These are phyloP conservation scores for Pisolithus tinctorius DNA, from an alignment of 768 basidiomycete species.

Conservation along the genomic window DNA sequence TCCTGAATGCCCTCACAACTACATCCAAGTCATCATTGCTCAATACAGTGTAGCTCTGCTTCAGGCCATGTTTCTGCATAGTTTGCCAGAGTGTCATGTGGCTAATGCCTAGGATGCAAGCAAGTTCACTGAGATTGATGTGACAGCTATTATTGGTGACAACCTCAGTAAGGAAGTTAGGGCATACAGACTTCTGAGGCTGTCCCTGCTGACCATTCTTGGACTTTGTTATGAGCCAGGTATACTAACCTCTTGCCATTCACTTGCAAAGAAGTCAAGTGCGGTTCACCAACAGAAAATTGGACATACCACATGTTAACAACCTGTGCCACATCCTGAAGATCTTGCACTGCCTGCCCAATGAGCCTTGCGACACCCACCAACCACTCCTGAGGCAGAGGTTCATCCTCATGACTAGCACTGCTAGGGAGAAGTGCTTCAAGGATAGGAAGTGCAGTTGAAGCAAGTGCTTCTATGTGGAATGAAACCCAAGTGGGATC, in stretches of 20 bases:
- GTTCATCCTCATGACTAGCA: not conserved
- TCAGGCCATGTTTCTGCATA: slow-evolving; percentile 6
- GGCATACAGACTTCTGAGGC: slow-evolving; percentile 7
- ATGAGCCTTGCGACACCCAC: slow-evolving; percentile 3
- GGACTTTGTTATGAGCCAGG: not conserved
- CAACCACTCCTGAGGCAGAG: slow-evolving; percentile 3
- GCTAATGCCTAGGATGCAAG: slow-evolving; percentile 7
- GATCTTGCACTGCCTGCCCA: not conserved
- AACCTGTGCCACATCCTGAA: not conserved
- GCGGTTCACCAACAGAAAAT: not conserved
- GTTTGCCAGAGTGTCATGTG: slow-evolving; percentile 10
- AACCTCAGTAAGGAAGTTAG: slow-evolving; percentile 6
- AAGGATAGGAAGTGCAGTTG: slow-evolving; percentile 6
- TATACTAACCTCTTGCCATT: not conserved
- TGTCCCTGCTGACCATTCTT: slow-evolving; percentile 5
- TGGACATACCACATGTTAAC: not conserved
- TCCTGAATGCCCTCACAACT: slow-evolving; percentile 10
- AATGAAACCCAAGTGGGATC: no score
- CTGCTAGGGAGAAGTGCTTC: slow-evolving; percentile 3
- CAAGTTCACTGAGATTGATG: not conserved
- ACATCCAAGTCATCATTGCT: slow-evolving; percentile 13
- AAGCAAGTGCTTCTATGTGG: slow-evolving; percentile 9
- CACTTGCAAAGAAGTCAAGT: not conserved
- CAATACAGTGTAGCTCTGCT: slow-evolving; percentile 8
- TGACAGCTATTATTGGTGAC: slow-evolving; percentile 5